phyloP scores from a whole-genome alignment of 148 eudicot genomes.

The Rhododendron henanense region DNA sequence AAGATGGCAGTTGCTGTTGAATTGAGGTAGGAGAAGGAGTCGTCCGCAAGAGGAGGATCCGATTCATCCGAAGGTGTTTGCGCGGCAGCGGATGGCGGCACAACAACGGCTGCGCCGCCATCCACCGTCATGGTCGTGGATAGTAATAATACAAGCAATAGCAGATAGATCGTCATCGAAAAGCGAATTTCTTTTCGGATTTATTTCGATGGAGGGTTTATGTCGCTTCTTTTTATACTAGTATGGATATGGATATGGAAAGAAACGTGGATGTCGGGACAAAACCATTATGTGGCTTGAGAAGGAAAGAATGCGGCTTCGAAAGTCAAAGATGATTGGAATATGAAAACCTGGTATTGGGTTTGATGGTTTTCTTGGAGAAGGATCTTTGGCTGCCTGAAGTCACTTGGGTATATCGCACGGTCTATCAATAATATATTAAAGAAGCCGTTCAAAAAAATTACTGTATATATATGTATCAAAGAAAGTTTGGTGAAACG shows the following conservation, averaged over 20 bases:
- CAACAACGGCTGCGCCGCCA: not conserved
- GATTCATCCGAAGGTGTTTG: not conserved
- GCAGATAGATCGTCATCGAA: not conserved
- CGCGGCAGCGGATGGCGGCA: not conserved
- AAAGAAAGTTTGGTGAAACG: too few species aligned
- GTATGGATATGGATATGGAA: not conserved
- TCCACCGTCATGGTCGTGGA: not conserved
- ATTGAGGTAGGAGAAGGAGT: too few species aligned
- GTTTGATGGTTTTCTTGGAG: not conserved
- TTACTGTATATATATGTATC: too few species aligned
- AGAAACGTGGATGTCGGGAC: not conserved
- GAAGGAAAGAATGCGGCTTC: not conserved
- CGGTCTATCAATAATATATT: too few species aligned
- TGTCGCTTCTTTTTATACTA: not conserved
- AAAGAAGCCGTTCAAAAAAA: too few species aligned
- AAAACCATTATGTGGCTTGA: not conserved
- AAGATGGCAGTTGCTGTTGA: not conserved
- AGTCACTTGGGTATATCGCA: too few species aligned
- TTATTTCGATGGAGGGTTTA: too few species aligned
- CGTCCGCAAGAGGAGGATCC: not conserved
- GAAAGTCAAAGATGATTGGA: not conserved
- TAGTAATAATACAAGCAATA: not conserved
- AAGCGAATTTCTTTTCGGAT: too few species aligned
- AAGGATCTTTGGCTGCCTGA: too few species aligned
- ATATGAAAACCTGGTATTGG: too few species aligned